Percentiles rank a stretch among this genome's conserved stretches.
These are phyloP conservation scores for Lagenidium giganteum DNA, from an alignment of 352 stramenopile species.

Conservation along the genomic window DNA sequence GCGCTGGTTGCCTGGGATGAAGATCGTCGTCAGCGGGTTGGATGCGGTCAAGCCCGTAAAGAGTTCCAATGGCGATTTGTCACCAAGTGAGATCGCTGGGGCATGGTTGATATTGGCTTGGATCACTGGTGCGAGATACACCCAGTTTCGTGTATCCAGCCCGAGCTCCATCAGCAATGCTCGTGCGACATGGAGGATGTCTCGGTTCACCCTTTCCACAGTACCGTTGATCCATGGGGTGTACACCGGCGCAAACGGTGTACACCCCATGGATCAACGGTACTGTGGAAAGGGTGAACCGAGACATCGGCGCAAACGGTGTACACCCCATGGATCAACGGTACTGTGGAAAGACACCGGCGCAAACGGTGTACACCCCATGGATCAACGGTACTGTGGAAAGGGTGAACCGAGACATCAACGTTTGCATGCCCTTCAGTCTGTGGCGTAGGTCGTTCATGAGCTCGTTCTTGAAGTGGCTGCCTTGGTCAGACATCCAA, in stretches of 20 bases:
- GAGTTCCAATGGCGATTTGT: conserved; percentile 1
- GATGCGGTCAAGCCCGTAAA: conserved; percentile 3
- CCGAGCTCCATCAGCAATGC: conserved; percentile 6
- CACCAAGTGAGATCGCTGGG: conserved; percentile 2
- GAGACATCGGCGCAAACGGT: conserved; percentile 14
- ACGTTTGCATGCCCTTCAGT: conserved; percentile 1
- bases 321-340: conserved; percentile 15
- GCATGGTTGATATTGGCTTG: conserved; percentile 4
- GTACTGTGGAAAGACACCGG: conserved; percentile 14
- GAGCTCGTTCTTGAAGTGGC: conserved; percentile 19
- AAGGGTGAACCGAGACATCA: conserved; percentile 13
- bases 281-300: conserved; percentile 13
- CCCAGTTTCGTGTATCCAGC: conserved; percentile 8
- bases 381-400: conserved; percentile 19
- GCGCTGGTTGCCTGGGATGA: not conserved
- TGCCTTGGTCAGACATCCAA: conserved; percentile 17
- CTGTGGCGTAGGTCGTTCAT: conserved; percentile 1
- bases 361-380: conserved; percentile 8
- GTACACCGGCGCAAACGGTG: conserved; percentile 4
- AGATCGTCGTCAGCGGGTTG: not conserved
- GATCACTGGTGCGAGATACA: conserved; percentile 5
- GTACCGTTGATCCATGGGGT: conserved; percentile 15
- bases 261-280: conserved; percentile 16
- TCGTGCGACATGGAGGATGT: conserved; percentile 10
- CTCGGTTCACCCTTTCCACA: conserved; percentile 10